These are phyloP conservation scores for Pseudocercospora cruenta DNA, from an alignment of 2,329 filamentous ascomycete genomes.

Conservation along the genomic window DNA sequence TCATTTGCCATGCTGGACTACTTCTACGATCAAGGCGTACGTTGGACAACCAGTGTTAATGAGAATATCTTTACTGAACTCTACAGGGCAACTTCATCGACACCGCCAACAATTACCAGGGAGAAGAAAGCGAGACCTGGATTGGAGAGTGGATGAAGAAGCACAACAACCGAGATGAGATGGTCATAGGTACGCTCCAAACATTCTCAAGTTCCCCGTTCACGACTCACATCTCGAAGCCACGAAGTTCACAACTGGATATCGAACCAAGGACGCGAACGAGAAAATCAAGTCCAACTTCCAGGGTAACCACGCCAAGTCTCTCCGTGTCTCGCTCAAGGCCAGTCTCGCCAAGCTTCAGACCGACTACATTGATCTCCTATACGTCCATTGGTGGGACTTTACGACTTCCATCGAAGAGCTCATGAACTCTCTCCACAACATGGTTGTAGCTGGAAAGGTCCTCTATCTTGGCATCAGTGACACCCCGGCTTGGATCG, in stretches of 20 bases:
- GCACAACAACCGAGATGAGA: conserved; percentile 24
- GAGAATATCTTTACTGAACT: conserved; percentile 41
- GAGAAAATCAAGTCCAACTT: conserved; percentile 29
- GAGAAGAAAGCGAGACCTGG: conserved; percentile 40
- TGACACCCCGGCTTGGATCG: conserved; percentile 69
- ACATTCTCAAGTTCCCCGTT: background rate
- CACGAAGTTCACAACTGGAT: conserved; percentile 66
- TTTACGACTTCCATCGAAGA: conserved; percentile 65
- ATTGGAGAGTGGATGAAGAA: conserved; percentile 39
- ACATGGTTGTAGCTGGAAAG: conserved; percentile 63
- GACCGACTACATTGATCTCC: conserved; percentile 69
- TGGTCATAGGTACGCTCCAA: conserved; percentile 13
- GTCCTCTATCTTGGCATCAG: conserved; percentile 70
- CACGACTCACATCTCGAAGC: conserved; percentile 10
- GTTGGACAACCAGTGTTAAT: background rate
- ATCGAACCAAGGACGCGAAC: conserved; percentile 34
- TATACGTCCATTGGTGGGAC: conserved; percentile 59
- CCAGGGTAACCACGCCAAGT: conserved; percentile 65
- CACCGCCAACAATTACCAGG: conserved; percentile 37
- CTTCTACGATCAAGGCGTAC: conserved; percentile 34
- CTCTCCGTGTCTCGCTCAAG: conserved; percentile 55
- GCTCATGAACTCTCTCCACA: conserved; percentile 69
- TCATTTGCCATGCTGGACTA: conserved; percentile 41
- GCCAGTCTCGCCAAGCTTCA: conserved; percentile 56
- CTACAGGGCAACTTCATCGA: conserved; percentile 28